Evolutionary conservation across 148 eudicot species (phyloP), one percentile per base, ranked within the genome.

Genomic region (Arbutus unedo): DNA sequence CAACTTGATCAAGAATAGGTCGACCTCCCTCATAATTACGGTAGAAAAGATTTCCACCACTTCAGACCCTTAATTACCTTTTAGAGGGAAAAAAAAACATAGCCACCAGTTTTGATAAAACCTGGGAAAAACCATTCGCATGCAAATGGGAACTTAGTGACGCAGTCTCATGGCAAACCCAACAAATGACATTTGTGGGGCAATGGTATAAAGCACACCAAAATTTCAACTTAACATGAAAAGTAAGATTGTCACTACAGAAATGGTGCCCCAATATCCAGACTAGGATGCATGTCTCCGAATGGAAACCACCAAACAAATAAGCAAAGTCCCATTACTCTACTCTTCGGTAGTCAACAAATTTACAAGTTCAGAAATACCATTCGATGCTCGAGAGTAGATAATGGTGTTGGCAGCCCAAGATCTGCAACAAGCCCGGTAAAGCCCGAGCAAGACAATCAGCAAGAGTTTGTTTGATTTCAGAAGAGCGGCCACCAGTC

Each of bases 401-500:
- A 94, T 82, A 90, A 41, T 73, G 93, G 93, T 47, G 90, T 90
- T 78, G 93, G 88, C 81, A 96, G 83, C 74, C 92, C 89, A 75
- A 96, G 93, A 84, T 90, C 90, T 80, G 87, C 84, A 81, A 89
- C 85, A 67, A 96, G 87, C 90, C 92, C 56, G 98, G 97, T 88
- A 93, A 86, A 54, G 97, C 93, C 75, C 94, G 90, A 53, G 92
- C 81, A 60, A 96, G 91, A 87, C 94, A 96, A 53, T 91, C 94
- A 72, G 93, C 92, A 66, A 94, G 91, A 84, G 98, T 90, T 81
- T 85, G 95, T 91, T 92, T 90, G 81, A 96, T 96, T 89, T 96
- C 98, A 79, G 91, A 84, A 38, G 99, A 96, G 21, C 93, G 91
- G 18, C 94, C 95, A 88, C 91, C 98, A 31, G 90, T 80, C 83